Percentiles rank a stretch among this genome's conserved stretches.
Evolutionary conservation across 2,329 filamentous ascomycete genomes (phyloP).

Genomic region (Pezicula rhizophila): DNA sequence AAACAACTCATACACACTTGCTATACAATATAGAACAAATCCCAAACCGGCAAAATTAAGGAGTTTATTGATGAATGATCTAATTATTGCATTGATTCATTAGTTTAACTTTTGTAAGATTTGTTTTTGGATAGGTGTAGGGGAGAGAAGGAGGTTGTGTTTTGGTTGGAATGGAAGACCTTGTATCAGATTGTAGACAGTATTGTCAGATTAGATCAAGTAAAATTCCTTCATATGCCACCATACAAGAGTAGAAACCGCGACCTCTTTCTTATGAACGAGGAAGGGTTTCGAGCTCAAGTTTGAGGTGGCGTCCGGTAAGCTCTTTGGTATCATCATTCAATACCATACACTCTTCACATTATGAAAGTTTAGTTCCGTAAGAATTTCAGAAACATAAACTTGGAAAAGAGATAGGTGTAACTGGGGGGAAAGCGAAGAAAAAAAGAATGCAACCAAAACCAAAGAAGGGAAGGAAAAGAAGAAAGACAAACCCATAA

Average conservation of each 20-base stretch:
- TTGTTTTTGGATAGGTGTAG: constrained; percentile 3
- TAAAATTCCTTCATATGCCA: too few relatives aligned
- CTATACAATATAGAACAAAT: constrained; percentile 58
- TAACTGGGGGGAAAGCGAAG: background rate
- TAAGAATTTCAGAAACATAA: too few relatives aligned
- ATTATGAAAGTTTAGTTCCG: too few relatives aligned
- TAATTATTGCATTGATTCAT: constrained; percentile 20
- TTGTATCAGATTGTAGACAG: background rate
- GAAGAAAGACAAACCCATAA: constrained; percentile 50
- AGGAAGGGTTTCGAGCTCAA: too few relatives aligned
- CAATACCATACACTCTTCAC: background rate
- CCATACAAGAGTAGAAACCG: too few relatives aligned
- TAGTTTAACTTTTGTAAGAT: background rate
- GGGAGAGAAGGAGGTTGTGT: background rate
- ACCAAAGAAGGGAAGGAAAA: background rate
- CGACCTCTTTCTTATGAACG: too few relatives aligned
- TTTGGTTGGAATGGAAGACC: background rate
- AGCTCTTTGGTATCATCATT: background rate
- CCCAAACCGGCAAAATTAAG: constrained; percentile 63
- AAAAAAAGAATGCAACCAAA: background rate
- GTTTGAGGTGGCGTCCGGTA: too few relatives aligned
- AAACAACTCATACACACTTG: constrained; percentile 53
- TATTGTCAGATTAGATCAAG: too few relatives aligned
- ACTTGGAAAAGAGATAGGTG: too few relatives aligned
- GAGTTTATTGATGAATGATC: constrained; percentile 56